Percentiles rank a stretch among this genome's conserved stretches.
These are phyloP conservation scores for Bigelowiella natans DNA, from an alignment of 78 protist species.

Conservation along the genomic window DNA sequence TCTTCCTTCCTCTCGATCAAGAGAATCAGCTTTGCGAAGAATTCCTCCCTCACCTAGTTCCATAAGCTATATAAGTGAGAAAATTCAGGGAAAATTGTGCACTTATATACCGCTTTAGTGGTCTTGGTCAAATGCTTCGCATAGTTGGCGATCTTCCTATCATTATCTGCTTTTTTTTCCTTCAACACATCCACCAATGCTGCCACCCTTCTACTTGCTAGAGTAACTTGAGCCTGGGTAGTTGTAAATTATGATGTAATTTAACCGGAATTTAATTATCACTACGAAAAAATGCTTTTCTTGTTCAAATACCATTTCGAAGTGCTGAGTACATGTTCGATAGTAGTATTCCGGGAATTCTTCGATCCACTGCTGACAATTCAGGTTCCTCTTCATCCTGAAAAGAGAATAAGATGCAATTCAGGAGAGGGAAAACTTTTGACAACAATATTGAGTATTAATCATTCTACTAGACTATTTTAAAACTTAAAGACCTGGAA, in stretches of 20 bases:
- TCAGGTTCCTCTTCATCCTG: not conserved
- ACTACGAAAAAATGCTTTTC: not conserved
- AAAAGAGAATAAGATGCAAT: too few relatives aligned
- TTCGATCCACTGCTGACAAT: not conserved
- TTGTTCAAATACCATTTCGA: not conserved
- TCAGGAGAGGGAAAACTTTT: too few relatives aligned
- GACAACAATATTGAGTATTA: too few relatives aligned
- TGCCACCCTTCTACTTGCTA: not conserved
- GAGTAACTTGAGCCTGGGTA: not conserved
- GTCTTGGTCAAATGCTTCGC: not conserved
- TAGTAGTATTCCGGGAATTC: not conserved
- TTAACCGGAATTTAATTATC: not conserved
- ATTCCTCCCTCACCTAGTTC: not conserved
- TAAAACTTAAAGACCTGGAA: too few relatives aligned
- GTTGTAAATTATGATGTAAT: too few relatives aligned
- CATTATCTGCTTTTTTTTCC: too few relatives aligned
- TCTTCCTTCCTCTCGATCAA: not conserved
- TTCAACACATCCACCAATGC: too few relatives aligned
- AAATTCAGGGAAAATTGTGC: not conserved
- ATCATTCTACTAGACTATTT: too few relatives aligned
- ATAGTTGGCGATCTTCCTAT: not conserved
- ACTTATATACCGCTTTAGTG: not conserved
- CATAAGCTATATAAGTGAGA: not conserved
- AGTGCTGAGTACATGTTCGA: not conserved
- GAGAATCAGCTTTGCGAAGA: not conserved